A percentile compares a stretch with the other conserved stretches of the same genome.
These are phyloP conservation scores for Chenopodium berlandieri DNA, from an alignment of 148 eudicot species.

Conservation along the genomic window DNA sequence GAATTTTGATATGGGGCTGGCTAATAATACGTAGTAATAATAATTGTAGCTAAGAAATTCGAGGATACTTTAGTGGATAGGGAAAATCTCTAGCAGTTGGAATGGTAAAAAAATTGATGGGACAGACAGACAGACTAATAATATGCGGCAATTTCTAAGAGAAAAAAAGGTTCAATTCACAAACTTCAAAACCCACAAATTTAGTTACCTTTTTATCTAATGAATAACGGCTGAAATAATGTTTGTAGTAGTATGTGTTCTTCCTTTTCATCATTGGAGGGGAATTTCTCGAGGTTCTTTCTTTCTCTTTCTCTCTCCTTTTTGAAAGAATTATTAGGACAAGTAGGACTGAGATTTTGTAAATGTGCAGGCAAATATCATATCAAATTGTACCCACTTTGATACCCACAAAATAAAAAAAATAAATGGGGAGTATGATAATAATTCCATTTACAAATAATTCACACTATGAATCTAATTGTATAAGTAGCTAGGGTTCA, in stretches of 20 bases:
- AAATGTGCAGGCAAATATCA: conserved; percentile 20
- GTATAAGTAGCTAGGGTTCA: conserved; percentile 17
- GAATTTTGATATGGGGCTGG: conserved; percentile 9
- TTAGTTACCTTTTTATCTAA: conserved; percentile 20
- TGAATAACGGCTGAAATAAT: conserved; percentile 35
- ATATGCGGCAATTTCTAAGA: conserved; percentile 40
- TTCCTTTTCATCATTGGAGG: conserved; percentile 34
- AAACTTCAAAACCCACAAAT: conserved; percentile 11
- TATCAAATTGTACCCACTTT: conserved; percentile 22
- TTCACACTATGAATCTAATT: not conserved
- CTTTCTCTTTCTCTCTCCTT: not conserved
- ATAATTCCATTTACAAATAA: not conserved
- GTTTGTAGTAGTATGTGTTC: conserved; percentile 14
- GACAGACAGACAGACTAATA: conserved; percentile 23
- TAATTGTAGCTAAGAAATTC: conserved; percentile 13
- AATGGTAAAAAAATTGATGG: conserved; percentile 27
- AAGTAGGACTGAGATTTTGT: conserved; percentile 8
- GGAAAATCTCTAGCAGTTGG: conserved; percentile 20
- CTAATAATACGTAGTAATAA: not conserved
- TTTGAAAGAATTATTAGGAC: not conserved
- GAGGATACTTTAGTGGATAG: conserved; percentile 2
- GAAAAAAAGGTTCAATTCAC: conserved; percentile 10
- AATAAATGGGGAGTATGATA: no score
- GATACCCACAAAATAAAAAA: not conserved
- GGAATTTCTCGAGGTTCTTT: conserved; percentile 26